phyloP scores from a whole-genome alignment of 202 grass and related monocot species.

The Musa balbisiana region DNA sequence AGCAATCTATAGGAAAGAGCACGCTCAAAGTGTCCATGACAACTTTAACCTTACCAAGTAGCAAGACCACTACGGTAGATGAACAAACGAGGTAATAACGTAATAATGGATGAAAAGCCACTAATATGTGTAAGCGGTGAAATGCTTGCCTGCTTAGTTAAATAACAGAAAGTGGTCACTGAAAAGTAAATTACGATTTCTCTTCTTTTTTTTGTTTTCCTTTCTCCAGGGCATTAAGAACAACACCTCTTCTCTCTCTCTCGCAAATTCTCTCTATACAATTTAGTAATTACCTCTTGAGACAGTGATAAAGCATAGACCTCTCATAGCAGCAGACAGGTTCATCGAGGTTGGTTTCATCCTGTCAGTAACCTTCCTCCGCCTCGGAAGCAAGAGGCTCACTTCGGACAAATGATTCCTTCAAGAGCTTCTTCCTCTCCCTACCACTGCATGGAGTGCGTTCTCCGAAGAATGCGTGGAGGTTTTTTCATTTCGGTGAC shows the following conservation, averaged over 20 bases:
- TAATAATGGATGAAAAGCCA: neutral
- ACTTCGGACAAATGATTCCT: neutral
- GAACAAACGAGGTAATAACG: neutral
- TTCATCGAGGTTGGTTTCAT: neutral
- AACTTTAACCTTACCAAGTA: neutral
- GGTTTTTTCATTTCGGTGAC: constrained; percentile 11
- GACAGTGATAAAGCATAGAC: neutral
- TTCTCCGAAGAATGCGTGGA: neutral
- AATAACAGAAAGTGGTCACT: neutral
- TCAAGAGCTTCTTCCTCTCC: neutral
- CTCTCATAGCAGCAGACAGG: neutral
- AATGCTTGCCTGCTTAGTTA: neutral
- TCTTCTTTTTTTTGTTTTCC: neutral
- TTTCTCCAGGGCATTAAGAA: neutral
- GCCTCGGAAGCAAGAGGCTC: neutral
- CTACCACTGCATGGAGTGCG: neutral
- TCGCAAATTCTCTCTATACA: neutral
- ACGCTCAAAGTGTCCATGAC: too few species aligned
- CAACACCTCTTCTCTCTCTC: constrained; percentile 1
- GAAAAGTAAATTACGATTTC: neutral
- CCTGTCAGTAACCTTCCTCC: neutral
- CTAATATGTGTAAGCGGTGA: neutral
- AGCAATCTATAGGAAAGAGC: too few species aligned
- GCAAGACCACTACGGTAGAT: neutral
- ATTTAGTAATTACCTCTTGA: neutral